These are phyloP conservation scores for Alternaria triticimaculans DNA, from an alignment of 2,329 filamentous ascomycete species.

Conservation along the genomic window DNA sequence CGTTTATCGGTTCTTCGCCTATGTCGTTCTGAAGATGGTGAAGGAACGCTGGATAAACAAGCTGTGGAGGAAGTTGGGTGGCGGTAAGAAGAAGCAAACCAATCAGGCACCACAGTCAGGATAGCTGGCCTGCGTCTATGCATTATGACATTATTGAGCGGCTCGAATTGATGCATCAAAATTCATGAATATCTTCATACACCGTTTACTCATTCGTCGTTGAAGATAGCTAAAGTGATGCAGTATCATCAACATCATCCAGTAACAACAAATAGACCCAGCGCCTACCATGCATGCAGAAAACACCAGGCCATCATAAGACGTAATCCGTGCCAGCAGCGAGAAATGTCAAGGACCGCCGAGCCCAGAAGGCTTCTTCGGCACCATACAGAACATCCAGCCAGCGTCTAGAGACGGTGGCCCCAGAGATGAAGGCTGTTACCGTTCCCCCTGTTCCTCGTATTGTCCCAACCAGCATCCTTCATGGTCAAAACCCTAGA, in stretches of 20 bases:
- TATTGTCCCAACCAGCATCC: slow-evolving; percentile 42
- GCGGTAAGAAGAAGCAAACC: slow-evolving; percentile 17
- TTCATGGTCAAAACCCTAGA: slow-evolving; percentile 40
- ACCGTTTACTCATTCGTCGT: background rate
- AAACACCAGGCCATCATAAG: background rate
- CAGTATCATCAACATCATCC: background rate
- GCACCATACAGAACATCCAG: background rate
- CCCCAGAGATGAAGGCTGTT: slow-evolving; percentile 39
- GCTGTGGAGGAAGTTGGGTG: slow-evolving; percentile 35
- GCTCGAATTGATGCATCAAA: background rate
- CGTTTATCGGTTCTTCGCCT: slow-evolving; percentile 70
- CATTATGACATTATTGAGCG: background rate
- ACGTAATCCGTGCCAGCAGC: background rate
- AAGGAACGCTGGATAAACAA: slow-evolving; percentile 59
- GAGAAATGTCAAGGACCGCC: background rate
- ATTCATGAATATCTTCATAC: background rate
- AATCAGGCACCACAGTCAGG: background rate
- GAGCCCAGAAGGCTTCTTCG: background rate
- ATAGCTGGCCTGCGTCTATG: background rate
- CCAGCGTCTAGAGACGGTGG: slow-evolving; percentile 28
- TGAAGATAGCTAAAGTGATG: background rate
- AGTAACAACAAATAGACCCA: background rate
- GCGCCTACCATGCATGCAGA: background rate
- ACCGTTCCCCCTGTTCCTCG: slow-evolving; percentile 35
- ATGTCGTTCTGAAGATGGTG: slow-evolving; percentile 61